These are phyloP conservation scores for Alternaria atra DNA, from an alignment of 2,329 filamentous ascomycete genomes.

Conservation along the genomic window DNA sequence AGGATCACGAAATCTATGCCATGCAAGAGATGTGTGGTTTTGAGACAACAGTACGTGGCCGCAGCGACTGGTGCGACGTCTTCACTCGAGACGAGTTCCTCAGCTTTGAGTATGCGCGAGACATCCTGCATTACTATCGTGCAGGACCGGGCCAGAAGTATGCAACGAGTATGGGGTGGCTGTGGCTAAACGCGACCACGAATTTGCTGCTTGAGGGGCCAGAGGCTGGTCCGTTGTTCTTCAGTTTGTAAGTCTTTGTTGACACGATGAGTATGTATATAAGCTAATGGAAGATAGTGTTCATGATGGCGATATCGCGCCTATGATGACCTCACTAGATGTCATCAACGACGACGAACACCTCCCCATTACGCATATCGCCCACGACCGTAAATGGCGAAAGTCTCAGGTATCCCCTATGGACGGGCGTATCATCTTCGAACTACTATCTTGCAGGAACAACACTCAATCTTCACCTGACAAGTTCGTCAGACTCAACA, in stretches of 20 bases:
- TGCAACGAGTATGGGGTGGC: constrained; percentile 63
- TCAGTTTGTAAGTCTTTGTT: constrained; percentile 60
- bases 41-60: constrained; percentile 63
- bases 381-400: constrained; percentile 59
- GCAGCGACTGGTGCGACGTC: constrained; percentile 65
- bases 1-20: constrained; percentile 61
- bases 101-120: constrained; percentile 66
- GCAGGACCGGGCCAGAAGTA: constrained; percentile 66
- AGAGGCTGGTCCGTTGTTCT: constrained; percentile 58
- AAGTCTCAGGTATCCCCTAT: constrained; percentile 66
- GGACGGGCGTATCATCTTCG: constrained; percentile 65
- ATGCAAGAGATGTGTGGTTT: constrained; percentile 72
- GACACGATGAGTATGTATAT: too few relatives aligned
- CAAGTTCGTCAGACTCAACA: constrained; percentile 61
- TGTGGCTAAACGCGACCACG: constrained; percentile 67
- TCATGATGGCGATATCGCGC: constrained; percentile 67
- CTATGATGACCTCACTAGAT: constrained; percentile 63
- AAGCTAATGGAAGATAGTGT: constrained; percentile 46
- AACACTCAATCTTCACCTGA: background rate
- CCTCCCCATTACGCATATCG: constrained; percentile 59
- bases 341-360: constrained; percentile 56
- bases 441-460: constrained; percentile 57
- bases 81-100: constrained; percentile 65
- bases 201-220: constrained; percentile 58
- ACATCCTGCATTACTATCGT: constrained; percentile 67